Evolutionary conservation across 805 yeast genomes (phyloP).

Genomic region (Lipomyces mesembrius): DNA sequence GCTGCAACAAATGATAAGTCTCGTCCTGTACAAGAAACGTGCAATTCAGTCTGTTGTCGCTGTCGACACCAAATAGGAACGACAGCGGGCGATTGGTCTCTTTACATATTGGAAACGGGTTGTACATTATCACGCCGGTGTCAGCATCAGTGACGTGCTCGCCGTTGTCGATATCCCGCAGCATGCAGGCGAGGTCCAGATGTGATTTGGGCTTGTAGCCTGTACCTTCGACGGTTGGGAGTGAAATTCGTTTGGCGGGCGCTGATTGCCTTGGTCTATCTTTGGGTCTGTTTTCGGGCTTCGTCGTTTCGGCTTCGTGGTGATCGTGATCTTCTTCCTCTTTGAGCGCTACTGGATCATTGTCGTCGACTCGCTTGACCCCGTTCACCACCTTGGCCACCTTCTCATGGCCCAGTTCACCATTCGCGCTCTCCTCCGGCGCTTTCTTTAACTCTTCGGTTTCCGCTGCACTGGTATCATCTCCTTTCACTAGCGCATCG

Average conservation of each 20-base stretch:
- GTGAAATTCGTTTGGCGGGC: constrained; percentile 7
- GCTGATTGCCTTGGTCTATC: background rate
- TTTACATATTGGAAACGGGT: constrained; percentile 62
- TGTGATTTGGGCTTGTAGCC: constrained; percentile 12
- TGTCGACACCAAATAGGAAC: constrained; percentile 57
- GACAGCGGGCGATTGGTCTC: constrained; percentile 66
- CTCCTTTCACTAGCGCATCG: constrained; percentile 13
- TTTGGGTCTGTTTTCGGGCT: background rate
- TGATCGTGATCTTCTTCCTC: background rate
- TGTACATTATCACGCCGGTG: constrained; percentile 61
- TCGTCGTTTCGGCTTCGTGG: background rate
- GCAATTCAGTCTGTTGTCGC: constrained; percentile 58
- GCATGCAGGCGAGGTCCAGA: constrained; percentile 56
- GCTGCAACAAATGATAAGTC: constrained; percentile 70
- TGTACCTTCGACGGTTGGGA: constrained; percentile 15
- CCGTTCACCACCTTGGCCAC: constrained; percentile 4
- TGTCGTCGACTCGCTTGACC: constrained; percentile 2
- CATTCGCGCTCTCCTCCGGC: background rate
- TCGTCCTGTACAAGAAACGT: constrained; percentile 67
- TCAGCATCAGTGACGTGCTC: constrained; percentile 69
- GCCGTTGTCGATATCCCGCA: constrained; percentile 72
- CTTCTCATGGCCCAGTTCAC: constrained; percentile 5
- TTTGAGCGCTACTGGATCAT: background rate
- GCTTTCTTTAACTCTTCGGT: constrained; percentile 8
- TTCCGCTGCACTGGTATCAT: constrained; percentile 21